Evolutionary conservation across 768 basidiomycete species (phyloP), one percentile per base, ranked within the genome.

Genomic region (Agaricus subrufescens): DNA sequence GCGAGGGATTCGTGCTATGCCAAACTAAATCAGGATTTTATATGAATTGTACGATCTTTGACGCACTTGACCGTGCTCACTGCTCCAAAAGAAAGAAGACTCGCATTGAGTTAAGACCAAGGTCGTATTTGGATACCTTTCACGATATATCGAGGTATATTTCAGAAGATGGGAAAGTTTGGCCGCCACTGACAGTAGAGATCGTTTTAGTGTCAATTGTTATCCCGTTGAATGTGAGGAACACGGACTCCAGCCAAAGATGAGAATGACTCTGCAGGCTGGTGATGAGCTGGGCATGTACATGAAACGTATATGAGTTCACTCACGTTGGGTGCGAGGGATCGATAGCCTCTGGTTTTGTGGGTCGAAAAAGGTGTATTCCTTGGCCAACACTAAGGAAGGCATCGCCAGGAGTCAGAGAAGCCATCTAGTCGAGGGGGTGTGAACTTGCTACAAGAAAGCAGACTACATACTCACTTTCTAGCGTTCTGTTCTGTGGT

Each of bases 201-300:
- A 53, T 31, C 31, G 52, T 25, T 42, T 42, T 47, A 47, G 2
- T 15, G 25, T 15, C 26, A 23, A 3, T 19, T n/a, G 4, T 37
- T 10, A 31, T 27, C 23, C 7, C 11, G 7, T 7, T 11, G 11
- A 34, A 8, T 34, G 8, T 1, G 19, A 14, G 30, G 52, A 54
- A 26, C n/a, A 72, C 76, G 34, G 40, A 79, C 77, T 75, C 78
- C 78, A 78, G 58, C 76, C 73, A 59, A 77, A 78, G 29, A 76
- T 65, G 11, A 80, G 51, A 44, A 78, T 73, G 12, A 78, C 55
- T 2, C 77, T 78, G 30, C 1, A 54, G 31, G 2, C 19, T 27
- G 4, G 15, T n/a, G 15, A 26, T 52, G 29, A 52, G 42, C 15
- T 45, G n/a, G 30, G 2, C 1, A 19, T 3, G n/a, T 37, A n/a